Base-by-base conservation (phyloP, 2,329 filamentous ascomycete species). In the Spiromastix sp. region DNA sequence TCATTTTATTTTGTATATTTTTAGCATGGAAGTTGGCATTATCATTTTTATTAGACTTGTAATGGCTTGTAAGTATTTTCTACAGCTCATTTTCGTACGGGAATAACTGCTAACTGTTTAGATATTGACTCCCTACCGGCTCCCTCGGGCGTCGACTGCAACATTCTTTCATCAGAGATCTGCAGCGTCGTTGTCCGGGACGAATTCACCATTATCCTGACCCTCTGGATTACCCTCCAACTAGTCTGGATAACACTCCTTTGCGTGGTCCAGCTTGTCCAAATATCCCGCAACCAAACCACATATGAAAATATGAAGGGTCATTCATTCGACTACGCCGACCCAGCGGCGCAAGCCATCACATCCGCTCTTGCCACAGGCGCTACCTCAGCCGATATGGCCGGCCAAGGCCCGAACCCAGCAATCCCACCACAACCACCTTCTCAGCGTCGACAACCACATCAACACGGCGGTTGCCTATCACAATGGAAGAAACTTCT, bases 241-340 rank as follows among this genome's bases (percentile, higher is more conserved):
- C 72, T 95, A 20, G 81, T 85, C 13, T 98, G 91, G 91, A 85
- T 96, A 2, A 79, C 81, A n/a, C 96, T 98, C 87, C 77, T 98
- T 21, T 71, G 95, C 40, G 81, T 86, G 44, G 93, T 96, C 4
- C 93, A 98, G 56, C 77, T 95, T 34, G 71, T 95, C 33, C 91
- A 98, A 55, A 80, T 98, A 34, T 82, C 86, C 0, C 79, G 86
- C 42, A 93, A 87, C 38, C 81, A 93, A 68, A 98, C 91, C 1
- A 98, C 91, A 0, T 96, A 84, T 60, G 91, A 98, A 61, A 93
- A 87, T 58, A 96, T 98, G 87, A 79, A 80, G 43, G 81, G 85
- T 33, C 72, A 86, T 42, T 72, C 77, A 39, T 70, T 81, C 42
- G 69, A 67, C 36, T 59, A 67, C 35, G 68, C 67, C 25, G 63